A percentile compares a stretch with the other conserved stretches of the same genome.
phyloP scores from a whole-genome alignment of 2,329 filamentous ascomycete genomes.

The Tolypocladium tropicale region DNA sequence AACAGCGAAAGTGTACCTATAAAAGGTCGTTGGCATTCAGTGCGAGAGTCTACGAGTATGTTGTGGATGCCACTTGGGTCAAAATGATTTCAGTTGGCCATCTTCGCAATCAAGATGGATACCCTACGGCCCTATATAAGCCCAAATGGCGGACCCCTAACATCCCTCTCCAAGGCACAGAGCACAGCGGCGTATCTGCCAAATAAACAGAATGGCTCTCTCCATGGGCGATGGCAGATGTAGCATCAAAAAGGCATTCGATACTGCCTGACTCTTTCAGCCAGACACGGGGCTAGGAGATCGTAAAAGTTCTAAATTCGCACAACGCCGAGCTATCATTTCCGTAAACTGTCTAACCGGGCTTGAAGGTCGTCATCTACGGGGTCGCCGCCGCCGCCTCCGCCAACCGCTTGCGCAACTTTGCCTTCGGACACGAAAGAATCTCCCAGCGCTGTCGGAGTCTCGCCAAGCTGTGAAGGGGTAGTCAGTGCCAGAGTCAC shows the following conservation, averaged over 20 bases:
- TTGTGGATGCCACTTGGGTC: too few species aligned
- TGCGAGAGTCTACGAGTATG: too few species aligned
- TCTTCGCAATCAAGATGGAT: too few species aligned
- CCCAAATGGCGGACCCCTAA: too few species aligned
- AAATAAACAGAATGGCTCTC: background rate
- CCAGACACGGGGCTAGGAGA: background rate
- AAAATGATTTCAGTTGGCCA: too few species aligned
- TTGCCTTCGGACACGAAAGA: slow-evolving; percentile 61
- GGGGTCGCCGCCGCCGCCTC: slow-evolving; percentile 42
- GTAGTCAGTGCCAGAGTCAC: background rate
- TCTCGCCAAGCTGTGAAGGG: slow-evolving; percentile 68
- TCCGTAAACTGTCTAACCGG: slow-evolving; percentile 75
- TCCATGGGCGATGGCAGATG: background rate
- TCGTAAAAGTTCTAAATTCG: background rate
- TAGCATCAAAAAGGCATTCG: background rate
- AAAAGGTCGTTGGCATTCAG: too few species aligned
- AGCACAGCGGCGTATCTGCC: background rate
- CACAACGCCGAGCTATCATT: slow-evolving; percentile 21
- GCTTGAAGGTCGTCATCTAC: slow-evolving; percentile 93
- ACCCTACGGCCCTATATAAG: too few species aligned
- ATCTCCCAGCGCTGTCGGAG: slow-evolving; percentile 73
- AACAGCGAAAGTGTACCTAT: too few species aligned
- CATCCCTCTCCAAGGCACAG: background rate
- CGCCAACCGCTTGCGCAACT: slow-evolving; percentile 80
- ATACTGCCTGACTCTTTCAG: background rate